Conservation (phyloP, 176 grass and related monocot genomes). For the Rhynchospora tenuis region DNA sequence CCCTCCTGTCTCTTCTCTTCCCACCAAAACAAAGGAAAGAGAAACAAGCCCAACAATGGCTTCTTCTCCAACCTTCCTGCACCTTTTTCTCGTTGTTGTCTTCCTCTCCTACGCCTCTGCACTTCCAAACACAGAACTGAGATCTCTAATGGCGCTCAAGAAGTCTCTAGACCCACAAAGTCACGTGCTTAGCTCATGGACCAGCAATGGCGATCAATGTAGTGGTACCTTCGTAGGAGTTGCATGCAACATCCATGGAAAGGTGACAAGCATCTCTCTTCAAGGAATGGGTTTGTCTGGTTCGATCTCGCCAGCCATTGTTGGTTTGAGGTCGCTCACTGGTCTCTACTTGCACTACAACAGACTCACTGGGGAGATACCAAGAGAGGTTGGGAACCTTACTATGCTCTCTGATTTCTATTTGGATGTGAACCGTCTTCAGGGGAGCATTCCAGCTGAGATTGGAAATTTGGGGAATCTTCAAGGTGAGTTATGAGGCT, state of each 20-base stretch:
- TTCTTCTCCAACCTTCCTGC: background rate
- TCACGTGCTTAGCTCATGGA: constrained; percentile 66
- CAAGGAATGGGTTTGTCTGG: constrained; percentile 81
- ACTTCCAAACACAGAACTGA: constrained; percentile 6
- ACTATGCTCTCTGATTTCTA: constrained; percentile 69
- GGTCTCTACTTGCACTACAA: constrained; percentile 98
- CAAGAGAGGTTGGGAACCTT: constrained; percentile 61
- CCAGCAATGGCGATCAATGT: constrained; percentile 41
- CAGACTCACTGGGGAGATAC: constrained; percentile 58
- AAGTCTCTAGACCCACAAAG: constrained; percentile 44
- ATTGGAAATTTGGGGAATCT: constrained; percentile 51
- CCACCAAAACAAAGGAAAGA: background rate
- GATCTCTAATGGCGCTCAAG: constrained; percentile 55
- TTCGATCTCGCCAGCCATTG: constrained; percentile 54
- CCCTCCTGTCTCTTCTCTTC: background rate
- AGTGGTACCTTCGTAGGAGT: constrained; percentile 50
- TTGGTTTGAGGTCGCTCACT: constrained; percentile 45
- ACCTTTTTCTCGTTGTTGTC: background rate
- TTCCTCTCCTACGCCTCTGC: background rate
- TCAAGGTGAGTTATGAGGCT: constrained; percentile 47
- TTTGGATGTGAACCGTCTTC: constrained; percentile 75
- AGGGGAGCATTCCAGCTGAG: constrained; percentile 56
- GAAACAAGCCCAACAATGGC: background rate
- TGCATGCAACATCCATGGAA: constrained; percentile 53
- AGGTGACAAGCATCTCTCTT: constrained; percentile 60